phyloP scores from a whole-genome alignment of 2,329 filamentous ascomycete species.

The Ilyonectria mors-panacis region DNA sequence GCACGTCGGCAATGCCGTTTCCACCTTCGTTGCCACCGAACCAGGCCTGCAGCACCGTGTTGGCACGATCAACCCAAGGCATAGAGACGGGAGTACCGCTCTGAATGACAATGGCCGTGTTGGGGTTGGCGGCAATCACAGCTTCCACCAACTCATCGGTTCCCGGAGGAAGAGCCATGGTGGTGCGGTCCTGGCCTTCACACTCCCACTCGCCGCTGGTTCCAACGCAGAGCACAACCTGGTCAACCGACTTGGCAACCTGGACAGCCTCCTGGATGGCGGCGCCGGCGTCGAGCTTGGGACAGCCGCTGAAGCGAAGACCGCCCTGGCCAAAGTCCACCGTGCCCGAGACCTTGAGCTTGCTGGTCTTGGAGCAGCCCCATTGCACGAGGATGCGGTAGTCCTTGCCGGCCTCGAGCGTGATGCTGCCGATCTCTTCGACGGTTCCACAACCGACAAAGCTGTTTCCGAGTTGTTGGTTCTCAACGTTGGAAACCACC shows the following conservation, averaged over 20 bases:
- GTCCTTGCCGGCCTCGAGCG: slow-evolving; percentile 28
- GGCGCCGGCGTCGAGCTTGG: slow-evolving; percentile 23
- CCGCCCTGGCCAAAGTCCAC: slow-evolving; percentile 36
- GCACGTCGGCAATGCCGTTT: slow-evolving; percentile 38
- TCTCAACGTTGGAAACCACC: slow-evolving; percentile 48
- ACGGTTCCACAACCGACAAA: slow-evolving; percentile 55
- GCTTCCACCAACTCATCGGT: slow-evolving; percentile 34
- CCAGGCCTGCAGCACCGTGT: slow-evolving; percentile 33
- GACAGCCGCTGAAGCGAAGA: slow-evolving; percentile 34
- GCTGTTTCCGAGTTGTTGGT: slow-evolving; percentile 50
- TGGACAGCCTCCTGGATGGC: slow-evolving; percentile 32
- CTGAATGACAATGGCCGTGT: slow-evolving; percentile 33
- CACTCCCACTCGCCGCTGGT: slow-evolving; percentile 37
- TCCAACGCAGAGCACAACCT: slow-evolving; percentile 37
- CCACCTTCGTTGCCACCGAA: slow-evolving; percentile 39
- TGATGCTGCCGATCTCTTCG: slow-evolving; percentile 46
- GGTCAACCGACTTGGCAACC: slow-evolving; percentile 28
- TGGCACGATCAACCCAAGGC: slow-evolving; percentile 35
- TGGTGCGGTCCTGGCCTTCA: slow-evolving; percentile 34
- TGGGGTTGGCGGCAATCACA: slow-evolving; percentile 32
- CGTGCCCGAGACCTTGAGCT: slow-evolving; percentile 27
- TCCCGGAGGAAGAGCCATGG: slow-evolving; percentile 34
- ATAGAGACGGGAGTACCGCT: slow-evolving; percentile 38
- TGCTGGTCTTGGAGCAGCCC: slow-evolving; percentile 30
- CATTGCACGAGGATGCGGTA: slow-evolving; percentile 34